Conservation (phyloP, 2,329 filamentous ascomycete species). For the Pseudogymnoascus sp. region DNA sequence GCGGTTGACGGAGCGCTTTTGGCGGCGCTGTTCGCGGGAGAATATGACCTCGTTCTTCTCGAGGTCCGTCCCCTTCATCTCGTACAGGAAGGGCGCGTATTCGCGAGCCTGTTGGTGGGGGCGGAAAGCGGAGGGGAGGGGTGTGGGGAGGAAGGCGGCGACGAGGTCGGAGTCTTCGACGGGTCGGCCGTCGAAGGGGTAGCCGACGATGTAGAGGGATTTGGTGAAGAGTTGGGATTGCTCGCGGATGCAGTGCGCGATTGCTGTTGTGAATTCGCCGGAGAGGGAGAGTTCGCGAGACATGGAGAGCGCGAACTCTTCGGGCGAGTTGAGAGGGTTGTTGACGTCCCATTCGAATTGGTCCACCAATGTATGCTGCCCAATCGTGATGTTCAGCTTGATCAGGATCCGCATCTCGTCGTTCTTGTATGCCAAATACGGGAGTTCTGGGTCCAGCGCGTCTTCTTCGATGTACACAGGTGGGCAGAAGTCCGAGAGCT, state of each 20-base stretch:
- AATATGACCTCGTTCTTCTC: conserved; percentile 89
- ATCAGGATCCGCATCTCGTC: conserved; percentile 96
- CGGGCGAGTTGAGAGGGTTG: conserved; percentile 84
- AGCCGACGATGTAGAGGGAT: conserved; percentile 84
- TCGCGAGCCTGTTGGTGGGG: conserved; percentile 91
- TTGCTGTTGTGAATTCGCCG: conserved; percentile 93
- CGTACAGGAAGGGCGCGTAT: conserved; percentile 86
- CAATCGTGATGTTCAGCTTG: conserved; percentile 96
- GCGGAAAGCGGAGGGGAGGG: conserved; percentile 73
- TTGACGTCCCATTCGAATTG: conserved; percentile 99
- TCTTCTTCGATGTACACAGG: conserved; percentile 87
- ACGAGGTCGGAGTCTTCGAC: conserved; percentile 87
- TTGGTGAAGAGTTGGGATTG: conserved; percentile 91
- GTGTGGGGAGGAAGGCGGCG: conserved; percentile 76
- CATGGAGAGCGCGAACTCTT: conserved; percentile 89
- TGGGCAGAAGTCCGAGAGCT: conserved; percentile 87
- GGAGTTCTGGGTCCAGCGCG: conserved; percentile 77
- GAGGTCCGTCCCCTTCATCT: conserved; percentile 81
- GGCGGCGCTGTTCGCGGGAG: conserved; percentile 82
- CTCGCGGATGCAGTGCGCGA: conserved; percentile 95
- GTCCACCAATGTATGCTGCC: conserved; percentile 84
- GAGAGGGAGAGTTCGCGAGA: conserved; percentile 80
- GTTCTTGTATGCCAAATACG: conserved; percentile 93
- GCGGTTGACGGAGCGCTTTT: conserved; percentile 91
- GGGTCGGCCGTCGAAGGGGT: conserved; percentile 89